These are phyloP conservation scores for Rhododendron vialii DNA, from an alignment of 148 eudicot species.

Conservation along the genomic window DNA sequence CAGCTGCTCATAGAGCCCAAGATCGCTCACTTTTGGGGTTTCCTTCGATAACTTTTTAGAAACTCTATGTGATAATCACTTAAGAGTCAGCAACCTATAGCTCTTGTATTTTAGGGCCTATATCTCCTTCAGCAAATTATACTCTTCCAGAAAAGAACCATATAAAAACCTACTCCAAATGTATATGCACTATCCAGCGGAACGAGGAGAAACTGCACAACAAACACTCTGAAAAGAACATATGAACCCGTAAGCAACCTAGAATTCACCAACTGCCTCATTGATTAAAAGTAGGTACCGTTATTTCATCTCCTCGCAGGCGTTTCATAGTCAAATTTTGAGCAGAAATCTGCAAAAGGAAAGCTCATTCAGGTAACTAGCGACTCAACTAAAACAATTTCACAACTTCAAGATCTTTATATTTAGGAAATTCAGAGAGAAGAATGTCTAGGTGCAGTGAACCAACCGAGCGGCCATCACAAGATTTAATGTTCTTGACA, in stretches of 20 bases:
- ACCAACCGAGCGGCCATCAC: not conserved
- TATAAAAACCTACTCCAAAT: not conserved
- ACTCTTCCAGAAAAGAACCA: not conserved
- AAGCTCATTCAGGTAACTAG: not conserved
- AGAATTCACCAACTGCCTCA: not conserved
- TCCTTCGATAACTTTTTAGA: not conserved
- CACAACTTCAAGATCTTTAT: not conserved
- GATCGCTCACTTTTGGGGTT: not conserved
- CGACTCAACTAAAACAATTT: not conserved
- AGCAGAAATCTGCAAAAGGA: slow-evolving; percentile 67
- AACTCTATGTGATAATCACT: not conserved
- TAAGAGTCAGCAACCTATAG: not conserved
- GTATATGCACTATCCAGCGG: not conserved
- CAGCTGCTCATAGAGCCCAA: not conserved
- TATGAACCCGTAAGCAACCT: not conserved
- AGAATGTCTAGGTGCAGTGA: not conserved
- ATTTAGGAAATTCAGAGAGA: not conserved
- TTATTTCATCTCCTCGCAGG: slow-evolving; percentile 86
- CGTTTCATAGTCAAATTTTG: slow-evolving; percentile 92
- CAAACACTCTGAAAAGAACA: not conserved
- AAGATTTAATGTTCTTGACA: not conserved
- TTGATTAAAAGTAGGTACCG: slow-evolving; percentile 37
- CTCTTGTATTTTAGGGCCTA: not conserved
- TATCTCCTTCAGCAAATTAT: not conserved
- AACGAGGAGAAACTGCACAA: not conserved